Evolutionary conservation across 1,284 basidiomycete genomes (phyloP), one percentile per base, ranked within the genome.

Genomic region (Cryptococcus sp.): DNA sequence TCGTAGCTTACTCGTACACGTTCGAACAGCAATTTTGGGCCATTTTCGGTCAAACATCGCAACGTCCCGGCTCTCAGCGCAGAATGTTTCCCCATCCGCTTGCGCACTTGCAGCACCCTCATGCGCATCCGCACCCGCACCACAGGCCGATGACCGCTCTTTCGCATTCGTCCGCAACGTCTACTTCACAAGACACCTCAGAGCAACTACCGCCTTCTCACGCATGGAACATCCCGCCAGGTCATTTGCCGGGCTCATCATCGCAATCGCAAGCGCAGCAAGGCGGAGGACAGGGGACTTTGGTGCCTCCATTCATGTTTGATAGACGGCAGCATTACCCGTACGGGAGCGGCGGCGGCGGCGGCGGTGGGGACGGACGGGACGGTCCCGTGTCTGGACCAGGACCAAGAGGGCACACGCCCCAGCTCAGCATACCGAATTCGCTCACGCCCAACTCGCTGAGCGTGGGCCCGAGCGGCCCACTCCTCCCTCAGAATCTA

Each of bases 401-500:
- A 23, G 47, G 47, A n/a, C 47, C 42, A 15, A 30, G 54, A 23
- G 39, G 41, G 45, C 27, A 46, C 13, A 58, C 58, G 15, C 54
- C 62, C 7, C 55, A 55, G 5, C 47, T 52, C 46, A 47, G 49
- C 5, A 48, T 52, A 35, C 27, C 57, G 40, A 35, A 35, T 22
- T 19, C 50, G 30, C 52, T 55, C 25, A 41, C 47, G 16, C n/a
- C 23, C 22, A 40, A 38, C 3, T 41, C 27, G 13, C 41, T 39
- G 30, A 51, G 47, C 35, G 35, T 42, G 13, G 59, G 52, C 5
- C 56, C 55, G 11, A 62, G 64, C 17, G 62, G 70, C 39, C 71
- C 73, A 16, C 64, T 77, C 7, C 63, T 80, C 17, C 72, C 76
- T n/a, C 69, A 78, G 50, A 76, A 76, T 50, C 70, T 78, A 35